Evolutionary conservation across 345 rosid genomes (phyloP), one percentile per base, ranked within the genome.

Genomic region (Durio zibethinus): DNA sequence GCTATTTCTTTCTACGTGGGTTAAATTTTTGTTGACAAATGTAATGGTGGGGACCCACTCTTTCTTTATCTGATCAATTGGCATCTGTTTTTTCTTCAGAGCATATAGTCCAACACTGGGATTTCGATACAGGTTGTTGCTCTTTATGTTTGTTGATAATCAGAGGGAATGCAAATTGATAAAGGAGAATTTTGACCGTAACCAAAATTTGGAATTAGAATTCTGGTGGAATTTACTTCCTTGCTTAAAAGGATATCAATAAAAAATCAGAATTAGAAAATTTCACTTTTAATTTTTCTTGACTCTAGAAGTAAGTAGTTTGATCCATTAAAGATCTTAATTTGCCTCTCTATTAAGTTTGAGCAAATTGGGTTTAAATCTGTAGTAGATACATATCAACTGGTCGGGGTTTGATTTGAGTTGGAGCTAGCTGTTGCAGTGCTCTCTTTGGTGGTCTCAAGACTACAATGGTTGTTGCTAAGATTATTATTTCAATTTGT

Each of bases 41-140:
- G n/a, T 73, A 81, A 70, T 66, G 71, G 33, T 33, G 42, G 75
- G 40, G 31, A 15, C 72, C 2, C 11, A 23, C 21, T 73, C 75
- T 78, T 78, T 73, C 75, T 78, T 78, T 50, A 8, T 70, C 40
- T 76, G 53, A 40, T 56, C 78, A 18, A 57, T 64, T 52, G 64
- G 10, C 20, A 33, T 62, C 25, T 64, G 20, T 64, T 38, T 69
- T 27, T 27, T 27, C 65, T 35, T 60, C 52, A 43, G 33, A 73
- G 33, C 38, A 7, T 59, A 25, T 65, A 56, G 61, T 67, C 61
- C 38, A 18, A 21, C 38, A 25, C 53, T 35, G 66, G 65, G 50
- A 52, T 56, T 73, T 38, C 21, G 36, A 73, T 36, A 11, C 23
- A 48, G 21, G 50, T 47, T 64, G 18, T 20, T 76, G 48, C 25